Base-by-base conservation (phyloP, 1,284 basidiomycete genomes). In the Chondrostereum purpureum region DNA sequence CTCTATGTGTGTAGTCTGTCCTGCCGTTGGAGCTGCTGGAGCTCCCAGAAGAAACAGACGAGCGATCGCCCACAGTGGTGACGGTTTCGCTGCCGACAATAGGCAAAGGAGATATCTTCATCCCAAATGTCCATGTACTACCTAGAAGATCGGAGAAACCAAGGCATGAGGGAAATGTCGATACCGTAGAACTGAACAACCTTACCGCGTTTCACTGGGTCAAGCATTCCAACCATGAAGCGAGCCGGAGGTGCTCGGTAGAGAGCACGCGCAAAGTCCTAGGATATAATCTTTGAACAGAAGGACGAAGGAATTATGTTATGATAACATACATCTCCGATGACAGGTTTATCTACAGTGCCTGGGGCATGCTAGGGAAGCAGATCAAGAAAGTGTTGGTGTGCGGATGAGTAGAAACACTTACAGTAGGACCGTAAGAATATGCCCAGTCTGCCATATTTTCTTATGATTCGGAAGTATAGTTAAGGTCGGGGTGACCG, bases 201-300 rank as follows among this genome's bases (percentile, higher is more conserved):
- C n/a, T n/a, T n/a, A n/a, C 85, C 78, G 43, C 80, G 68, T 58
- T 84, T 85, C 35, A 65, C 63, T 6, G 82, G 73, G 2, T 67
- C 58, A 4, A 87, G 67, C 44, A 77, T 68, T 37, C 78, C 72
- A 10, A 83, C 73, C 1, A 65, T 57, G 51, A 88, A 88, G 39
- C 66, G 63, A n/a, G 61, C 62, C 13, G 85, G 86, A 5, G 84
- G 68, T 20, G 70, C 57, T 34, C 70, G 74, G 53, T 77, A 68
- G 4, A 88, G 71, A 6, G 80, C 80, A 44, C 80, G 63, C 57
- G 81, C 82, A 48, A 64, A 71, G 39, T 58, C 50, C 71, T 75
- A 42, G 5, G 20, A 42, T 24, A 33, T 4, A 2, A 45, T 45
- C 24, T 42, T 43, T 34, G 37, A 45, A 14, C n/a, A n/a, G 21